Base-by-base conservation (phyloP, 2,329 filamentous ascomycete genomes). In the Aureobasidium uvarum region DNA sequence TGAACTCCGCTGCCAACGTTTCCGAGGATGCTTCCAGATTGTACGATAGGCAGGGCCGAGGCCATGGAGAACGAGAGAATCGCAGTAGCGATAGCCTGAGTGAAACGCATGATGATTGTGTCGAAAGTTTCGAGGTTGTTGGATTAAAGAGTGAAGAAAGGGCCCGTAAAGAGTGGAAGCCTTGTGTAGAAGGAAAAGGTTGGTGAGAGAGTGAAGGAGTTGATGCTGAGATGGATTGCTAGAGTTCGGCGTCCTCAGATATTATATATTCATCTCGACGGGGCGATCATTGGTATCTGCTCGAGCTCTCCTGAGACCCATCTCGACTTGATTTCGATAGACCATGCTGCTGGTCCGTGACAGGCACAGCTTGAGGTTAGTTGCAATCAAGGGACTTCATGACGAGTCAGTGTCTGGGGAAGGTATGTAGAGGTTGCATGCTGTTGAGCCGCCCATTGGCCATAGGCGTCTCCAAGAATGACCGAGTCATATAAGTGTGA, bases 11-110 rank as follows among this genome's bases (percentile, higher is more conserved):
- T 13, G 23, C 23, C 54, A 45, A 58, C 54, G 39, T 45, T 33
- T 31, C 54, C 54, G 25, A 58, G 54, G 14, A 58, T n/a, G 39
- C 54, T 58, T 45, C 54, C 54, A 33, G 54, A 43, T 10, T 39
- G 31, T 13, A 16, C 54, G 18, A 58, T 58, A 23, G 54, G 54
- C 25, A 58, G 20, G 20, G 54, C 54, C 16, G 54, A 43, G 39
- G 13, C 25, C 54, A 58, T 41, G 23, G 54, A n/a, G 39, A 25
- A 25, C 11, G 54, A 58, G 13, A 58, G 54, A 18, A 41, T 39
- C 18, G 54, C 54, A 38, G 39, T 58, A 38, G 54, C 54, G 13
- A 58, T 43, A 58, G 54, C 54, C 39, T 58, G 54, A 58, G 54
- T 58, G 54, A 58, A 58, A 45, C 54, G 54, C 54, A 58, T 58